Base-by-base conservation (phyloP, 2,329 filamentous ascomycete species). In the Ophiostoma sp. region DNA sequence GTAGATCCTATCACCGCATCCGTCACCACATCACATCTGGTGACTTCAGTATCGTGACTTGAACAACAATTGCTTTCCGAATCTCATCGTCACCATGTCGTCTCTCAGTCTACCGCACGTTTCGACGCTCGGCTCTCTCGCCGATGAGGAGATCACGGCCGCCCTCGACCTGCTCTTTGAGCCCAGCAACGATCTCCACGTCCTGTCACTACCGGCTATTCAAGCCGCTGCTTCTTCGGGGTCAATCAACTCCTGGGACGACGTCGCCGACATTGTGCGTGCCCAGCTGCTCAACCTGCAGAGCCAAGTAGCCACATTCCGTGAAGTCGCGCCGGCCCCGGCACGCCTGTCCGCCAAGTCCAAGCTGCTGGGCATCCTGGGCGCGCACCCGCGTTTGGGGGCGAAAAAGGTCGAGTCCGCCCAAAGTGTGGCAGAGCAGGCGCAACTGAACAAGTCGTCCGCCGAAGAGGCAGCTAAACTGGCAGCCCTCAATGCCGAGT, bases 81-180 rank as follows among this genome's bases (percentile, higher is more conserved):
- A n/a, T n/a, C n/a, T n/a, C n/a, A n/a, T n/a, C n/a, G n/a, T n/a
- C 50, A 28, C 36, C 1, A 71, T 75, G 74, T 74, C 78, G 36
- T 73, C 77, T 15, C 74, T 78, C 31, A 78, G 76, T 64, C 85
- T 96, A 7, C 92, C 92, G 15, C 80, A 86, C 36, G 84, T 91
- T 78, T 80, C 84, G 63, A 82, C 83, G 17, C 83, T 97, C 52
- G 83, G 86, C 33, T 82, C 83, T 64, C 86, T 91, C 68, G 80
- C 89, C 22, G 85, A 88, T 39, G 78, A 84, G 36, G 83, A 87
- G 25, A 87, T 92, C 72, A 85, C 85, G 50, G 79, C 82, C 4
- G 84, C 90, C 69, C 88, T 97, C 68, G 93, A 97, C 82, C 86
- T 90, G 3, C 90, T 97, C 74, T 97, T 98, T 82, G 95, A 98